phyloP scores from a whole-genome alignment of 139 green algal genomes.

The Tetraselmis chui region DNA sequence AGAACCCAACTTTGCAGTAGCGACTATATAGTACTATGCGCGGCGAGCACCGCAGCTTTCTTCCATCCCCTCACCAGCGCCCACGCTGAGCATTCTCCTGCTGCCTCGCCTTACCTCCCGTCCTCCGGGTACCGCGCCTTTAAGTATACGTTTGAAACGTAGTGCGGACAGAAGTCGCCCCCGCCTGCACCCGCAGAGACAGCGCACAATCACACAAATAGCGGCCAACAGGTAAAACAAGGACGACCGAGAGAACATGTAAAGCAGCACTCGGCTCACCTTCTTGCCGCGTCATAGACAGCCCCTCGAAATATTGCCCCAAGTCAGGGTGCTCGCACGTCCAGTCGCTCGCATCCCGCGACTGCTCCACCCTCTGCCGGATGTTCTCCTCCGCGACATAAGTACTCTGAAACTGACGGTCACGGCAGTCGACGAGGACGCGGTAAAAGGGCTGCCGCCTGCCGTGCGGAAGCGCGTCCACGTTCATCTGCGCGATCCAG shows the following conservation, averaged over 20 bases:
- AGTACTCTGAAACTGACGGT: constrained; percentile 27
- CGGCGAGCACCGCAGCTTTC: too few relatives aligned
- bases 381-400: constrained; percentile 48
- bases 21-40: too few relatives aligned
- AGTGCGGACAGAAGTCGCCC: not conserved
- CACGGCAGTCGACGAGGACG: constrained; percentile 33
- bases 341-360: not conserved
- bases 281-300: not conserved
- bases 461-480: constrained; percentile 32
- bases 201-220: too few relatives aligned
- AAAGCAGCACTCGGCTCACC: too few relatives aligned
- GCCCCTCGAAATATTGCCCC: not conserved
- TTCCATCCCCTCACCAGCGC: too few relatives aligned
- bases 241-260: too few relatives aligned
- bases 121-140: not conserved
- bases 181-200: too few relatives aligned
- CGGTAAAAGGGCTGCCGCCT: constrained; percentile 48
- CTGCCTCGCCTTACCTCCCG: not conserved
- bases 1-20: too few relatives aligned
- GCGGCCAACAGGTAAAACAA: too few relatives aligned
- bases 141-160: not conserved
- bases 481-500: constrained; percentile 46
- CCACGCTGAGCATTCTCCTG: too few relatives aligned
- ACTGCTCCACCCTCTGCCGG: not conserved
- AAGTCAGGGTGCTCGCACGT: not conserved